Conservation (phyloP, 164 flowering plant genomes). For the Pachysandra terminalis region DNA sequence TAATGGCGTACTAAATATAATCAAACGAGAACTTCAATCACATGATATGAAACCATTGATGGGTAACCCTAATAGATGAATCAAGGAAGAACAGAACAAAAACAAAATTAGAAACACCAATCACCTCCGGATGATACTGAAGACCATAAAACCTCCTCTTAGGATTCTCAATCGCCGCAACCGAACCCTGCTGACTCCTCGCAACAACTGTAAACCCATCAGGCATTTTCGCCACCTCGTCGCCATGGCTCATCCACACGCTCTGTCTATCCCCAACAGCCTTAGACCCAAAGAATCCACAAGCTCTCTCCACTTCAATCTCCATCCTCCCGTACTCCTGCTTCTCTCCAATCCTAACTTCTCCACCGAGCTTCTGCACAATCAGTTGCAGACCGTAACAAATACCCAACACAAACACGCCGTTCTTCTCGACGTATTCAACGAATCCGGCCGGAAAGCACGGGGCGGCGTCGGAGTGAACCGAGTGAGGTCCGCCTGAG, state of each 20-base stretch:
- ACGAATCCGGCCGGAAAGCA: constrained; percentile 67
- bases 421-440: constrained; percentile 58
- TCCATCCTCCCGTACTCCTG: constrained; percentile 98
- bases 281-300: constrained; percentile 50
- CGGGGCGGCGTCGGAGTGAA: constrained; percentile 65
- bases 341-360: constrained; percentile 59
- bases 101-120: not conserved
- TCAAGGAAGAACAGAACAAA: not conserved
- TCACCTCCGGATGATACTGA: constrained; percentile 96
- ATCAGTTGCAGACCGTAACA: constrained; percentile 92
- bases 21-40: not conserved
- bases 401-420: constrained; percentile 72
- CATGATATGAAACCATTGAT: not conserved
- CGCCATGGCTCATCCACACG: constrained; percentile 99
- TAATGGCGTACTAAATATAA: too few relatives aligned
- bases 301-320: constrained; percentile 45
- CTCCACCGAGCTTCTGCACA: constrained; percentile 88
- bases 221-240: constrained; percentile 71
- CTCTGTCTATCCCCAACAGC: constrained; percentile 54
- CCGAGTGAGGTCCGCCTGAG: constrained; percentile 96
- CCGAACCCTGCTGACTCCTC: constrained; percentile 62
- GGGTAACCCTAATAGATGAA: not conserved
- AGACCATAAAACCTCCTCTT: constrained; percentile 73
- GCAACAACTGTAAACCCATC: constrained; percentile 77
- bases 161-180: constrained; percentile 72